These are phyloP conservation scores for Aspergillus spinulosporus DNA, from an alignment of 2,329 filamentous ascomycete genomes.

Conservation along the genomic window DNA sequence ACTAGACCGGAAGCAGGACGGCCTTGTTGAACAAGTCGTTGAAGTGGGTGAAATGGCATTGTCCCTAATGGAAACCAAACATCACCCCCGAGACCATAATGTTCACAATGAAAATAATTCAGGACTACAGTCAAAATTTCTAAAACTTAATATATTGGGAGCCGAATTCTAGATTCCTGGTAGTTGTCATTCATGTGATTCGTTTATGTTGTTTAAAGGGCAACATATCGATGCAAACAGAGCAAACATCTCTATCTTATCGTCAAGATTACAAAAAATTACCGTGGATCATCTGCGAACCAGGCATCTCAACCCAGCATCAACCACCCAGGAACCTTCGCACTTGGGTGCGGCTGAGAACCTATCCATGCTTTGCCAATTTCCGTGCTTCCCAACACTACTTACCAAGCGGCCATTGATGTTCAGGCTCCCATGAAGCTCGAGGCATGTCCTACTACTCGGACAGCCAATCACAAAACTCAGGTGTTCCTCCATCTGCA, in stretches of 20 bases:
- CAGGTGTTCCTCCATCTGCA: constrained; percentile 30
- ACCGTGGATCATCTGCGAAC: background rate
- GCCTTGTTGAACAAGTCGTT: background rate
- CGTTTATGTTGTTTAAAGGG: too few relatives aligned
- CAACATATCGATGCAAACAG: background rate
- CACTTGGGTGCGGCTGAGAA: background rate
- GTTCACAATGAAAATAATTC: too few relatives aligned
- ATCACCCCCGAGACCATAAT: too few relatives aligned
- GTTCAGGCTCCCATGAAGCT: background rate
- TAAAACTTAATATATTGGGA: too few relatives aligned
- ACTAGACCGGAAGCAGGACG: background rate
- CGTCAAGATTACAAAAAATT: background rate
- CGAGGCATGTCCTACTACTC: constrained; percentile 32
- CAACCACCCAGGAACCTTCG: background rate
- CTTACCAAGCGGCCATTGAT: background rate
- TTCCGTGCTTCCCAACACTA: background rate
- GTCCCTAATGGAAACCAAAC: too few relatives aligned
- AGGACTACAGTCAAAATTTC: too few relatives aligned
- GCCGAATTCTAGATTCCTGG: too few relatives aligned
- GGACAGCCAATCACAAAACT: constrained; percentile 23
- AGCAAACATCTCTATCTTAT: background rate
- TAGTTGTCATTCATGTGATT: too few relatives aligned
- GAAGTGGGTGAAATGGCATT: background rate
- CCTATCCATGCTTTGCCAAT: background rate
- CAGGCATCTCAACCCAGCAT: background rate